Conservation (phyloP, 495 filamentous ascomycete genomes). For the Penicillium egyptiacum region DNA sequence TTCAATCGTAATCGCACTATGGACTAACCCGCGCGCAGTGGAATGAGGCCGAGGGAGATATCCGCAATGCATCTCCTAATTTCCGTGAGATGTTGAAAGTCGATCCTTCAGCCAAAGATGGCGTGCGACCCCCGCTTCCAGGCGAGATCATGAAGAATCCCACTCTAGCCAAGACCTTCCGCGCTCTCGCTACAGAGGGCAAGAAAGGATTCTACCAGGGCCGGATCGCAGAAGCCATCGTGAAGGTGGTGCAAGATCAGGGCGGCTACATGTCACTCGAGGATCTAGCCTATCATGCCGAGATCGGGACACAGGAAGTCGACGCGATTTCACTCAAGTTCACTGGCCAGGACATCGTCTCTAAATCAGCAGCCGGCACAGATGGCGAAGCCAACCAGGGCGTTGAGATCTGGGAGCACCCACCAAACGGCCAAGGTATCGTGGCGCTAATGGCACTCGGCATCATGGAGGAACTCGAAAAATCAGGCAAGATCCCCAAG, state of each 20-base stretch:
- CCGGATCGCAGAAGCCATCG: constrained; percentile 70
- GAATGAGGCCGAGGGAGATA: constrained; percentile 55
- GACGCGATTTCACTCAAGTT: constrained; percentile 81
- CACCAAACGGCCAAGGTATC: constrained; percentile 96
- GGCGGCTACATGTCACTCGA: constrained; percentile 78
- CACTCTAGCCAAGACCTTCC: constrained; percentile 77
- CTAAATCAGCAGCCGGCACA: constrained; percentile 46
- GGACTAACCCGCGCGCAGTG: constrained; percentile 52
- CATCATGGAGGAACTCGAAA: constrained; percentile 81
- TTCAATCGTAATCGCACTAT: neutral
- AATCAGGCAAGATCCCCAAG: constrained; percentile 64
- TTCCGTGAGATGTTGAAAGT: constrained; percentile 78
- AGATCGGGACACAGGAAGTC: constrained; percentile 72
- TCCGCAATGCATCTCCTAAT: constrained; percentile 77
- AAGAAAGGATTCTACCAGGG: constrained; percentile 93
- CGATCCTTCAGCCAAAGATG: constrained; percentile 62
- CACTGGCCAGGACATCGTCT: constrained; percentile 62
- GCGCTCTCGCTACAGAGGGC: constrained; percentile 72
- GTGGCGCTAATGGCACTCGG: constrained; percentile 93
- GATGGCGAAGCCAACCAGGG: constrained; percentile 50
- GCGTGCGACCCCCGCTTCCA: constrained; percentile 66
- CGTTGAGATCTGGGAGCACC: constrained; percentile 93
- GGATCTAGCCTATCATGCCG: constrained; percentile 74
- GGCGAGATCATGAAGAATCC: constrained; percentile 93
- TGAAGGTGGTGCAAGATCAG: constrained; percentile 71